Percentiles rank a stretch among this genome's conserved stretches.
These are phyloP conservation scores for Quercus variabilis DNA, from an alignment of 306 rosid species.

Conservation along the genomic window DNA sequence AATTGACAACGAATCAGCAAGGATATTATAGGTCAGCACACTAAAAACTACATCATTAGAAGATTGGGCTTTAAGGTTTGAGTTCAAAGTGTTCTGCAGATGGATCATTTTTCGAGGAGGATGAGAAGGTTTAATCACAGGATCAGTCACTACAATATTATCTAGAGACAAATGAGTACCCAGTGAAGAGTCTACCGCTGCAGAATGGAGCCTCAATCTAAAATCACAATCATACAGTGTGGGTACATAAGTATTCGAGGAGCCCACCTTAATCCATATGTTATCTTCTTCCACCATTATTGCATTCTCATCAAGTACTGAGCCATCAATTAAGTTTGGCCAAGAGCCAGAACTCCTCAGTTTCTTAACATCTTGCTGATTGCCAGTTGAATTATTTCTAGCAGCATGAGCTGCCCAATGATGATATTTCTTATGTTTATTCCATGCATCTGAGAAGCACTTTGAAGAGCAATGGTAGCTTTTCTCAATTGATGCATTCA, in stretches of 20 bases:
- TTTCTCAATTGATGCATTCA: slow-evolving; percentile 11
- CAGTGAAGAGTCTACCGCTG: slow-evolving; percentile 19
- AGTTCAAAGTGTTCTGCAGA: neutral
- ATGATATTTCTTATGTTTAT: slow-evolving; percentile 14
- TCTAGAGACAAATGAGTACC: slow-evolving; percentile 3
- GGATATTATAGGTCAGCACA: slow-evolving; percentile 37
- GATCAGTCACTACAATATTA: slow-evolving; percentile 5
- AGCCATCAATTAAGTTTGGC: neutral
- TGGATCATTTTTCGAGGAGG: slow-evolving; percentile 16
- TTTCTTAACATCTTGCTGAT: neutral
- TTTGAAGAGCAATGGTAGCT: slow-evolving; percentile 19
- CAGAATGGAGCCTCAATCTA: slow-evolving; percentile 20
- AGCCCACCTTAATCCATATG: slow-evolving; percentile 13
- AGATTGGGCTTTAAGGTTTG: neutral
- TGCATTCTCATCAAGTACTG: neutral
- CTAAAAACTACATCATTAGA: slow-evolving; percentile 10
- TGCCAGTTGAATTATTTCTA: neutral
- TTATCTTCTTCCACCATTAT: neutral
- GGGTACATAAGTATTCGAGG: slow-evolving; percentile 19
- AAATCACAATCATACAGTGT: slow-evolving; percentile 20
- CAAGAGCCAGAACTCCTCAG: slow-evolving; percentile 23
- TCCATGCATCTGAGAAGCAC: slow-evolving; percentile 20
- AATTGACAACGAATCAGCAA: neutral
- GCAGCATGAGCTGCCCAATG: neutral
- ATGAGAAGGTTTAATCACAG: slow-evolving; percentile 19